Conservation (phyloP, 2,329 filamentous ascomycete species). For the Neoarthrinium moseri region DNA sequence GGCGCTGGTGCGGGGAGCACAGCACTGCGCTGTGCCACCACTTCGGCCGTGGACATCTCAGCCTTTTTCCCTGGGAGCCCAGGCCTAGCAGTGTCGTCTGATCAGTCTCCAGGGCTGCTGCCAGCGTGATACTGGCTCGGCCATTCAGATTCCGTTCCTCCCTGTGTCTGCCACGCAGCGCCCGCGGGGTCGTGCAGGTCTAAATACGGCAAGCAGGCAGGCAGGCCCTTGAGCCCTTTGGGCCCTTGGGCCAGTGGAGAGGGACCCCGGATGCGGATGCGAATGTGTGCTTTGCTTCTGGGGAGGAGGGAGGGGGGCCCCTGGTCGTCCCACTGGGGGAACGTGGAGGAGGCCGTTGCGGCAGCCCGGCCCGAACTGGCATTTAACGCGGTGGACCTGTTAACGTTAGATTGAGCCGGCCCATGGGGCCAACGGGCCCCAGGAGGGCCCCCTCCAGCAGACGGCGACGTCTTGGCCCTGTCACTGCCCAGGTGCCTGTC, state of each 20-base stretch:
- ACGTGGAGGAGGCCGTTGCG: slow-evolving; percentile 19
- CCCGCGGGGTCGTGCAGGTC: slow-evolving; percentile 30
- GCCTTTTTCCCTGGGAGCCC: slow-evolving; percentile 21
- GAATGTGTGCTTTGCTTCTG: neutral
- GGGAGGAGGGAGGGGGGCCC: neutral
- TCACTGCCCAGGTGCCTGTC: too few relatives aligned
- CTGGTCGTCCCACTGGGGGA: too few relatives aligned
- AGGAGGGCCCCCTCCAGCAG: slow-evolving; percentile 6
- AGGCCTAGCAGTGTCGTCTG: slow-evolving; percentile 24
- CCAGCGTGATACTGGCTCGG: slow-evolving; percentile 22
- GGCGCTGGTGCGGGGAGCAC: slow-evolving; percentile 26
- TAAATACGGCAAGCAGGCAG: slow-evolving; percentile 14
- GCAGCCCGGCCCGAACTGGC: slow-evolving; percentile 30
- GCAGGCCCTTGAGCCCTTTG: slow-evolving; percentile 1
- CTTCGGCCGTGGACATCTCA: slow-evolving; percentile 31
- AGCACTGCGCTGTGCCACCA: slow-evolving; percentile 26
- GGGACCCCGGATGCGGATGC: neutral
- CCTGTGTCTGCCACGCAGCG: slow-evolving; percentile 16
- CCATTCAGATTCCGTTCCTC: slow-evolving; percentile 33
- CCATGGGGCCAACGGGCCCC: slow-evolving; percentile 25
- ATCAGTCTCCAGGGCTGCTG: slow-evolving; percentile 20
- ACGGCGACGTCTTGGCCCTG: neutral
- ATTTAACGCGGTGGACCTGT: slow-evolving; percentile 20
- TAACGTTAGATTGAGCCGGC: slow-evolving; percentile 29
- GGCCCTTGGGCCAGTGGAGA: neutral